Conservation (phyloP, 768 basidiomycete genomes). For the Pisolithus sp. region DNA sequence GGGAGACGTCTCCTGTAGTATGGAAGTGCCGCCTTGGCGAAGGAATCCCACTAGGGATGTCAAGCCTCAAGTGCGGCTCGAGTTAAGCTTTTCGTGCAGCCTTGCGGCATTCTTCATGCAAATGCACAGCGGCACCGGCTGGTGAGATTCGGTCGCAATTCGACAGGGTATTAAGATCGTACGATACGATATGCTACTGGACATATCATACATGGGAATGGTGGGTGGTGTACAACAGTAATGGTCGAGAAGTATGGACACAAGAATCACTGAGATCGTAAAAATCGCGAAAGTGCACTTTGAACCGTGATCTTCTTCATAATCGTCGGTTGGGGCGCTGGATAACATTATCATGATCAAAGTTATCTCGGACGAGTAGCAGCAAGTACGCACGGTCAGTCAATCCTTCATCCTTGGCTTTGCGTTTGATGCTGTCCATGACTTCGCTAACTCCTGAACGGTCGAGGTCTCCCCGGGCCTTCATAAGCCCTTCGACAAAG, state of each 20-base stretch:
- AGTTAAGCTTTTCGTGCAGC: no score
- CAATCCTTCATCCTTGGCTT: conserved; percentile 83
- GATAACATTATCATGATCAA: conserved; percentile 3
- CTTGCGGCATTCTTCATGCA: no score
- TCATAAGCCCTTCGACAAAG: conserved; percentile 89
- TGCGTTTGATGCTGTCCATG: conserved; percentile 89
- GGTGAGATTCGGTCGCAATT: no score
- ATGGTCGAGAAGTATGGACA: not conserved
- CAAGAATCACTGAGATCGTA: conserved; percentile 35
- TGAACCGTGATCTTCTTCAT: conserved; percentile 87
- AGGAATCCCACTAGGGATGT: no score
- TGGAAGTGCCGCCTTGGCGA: no score
- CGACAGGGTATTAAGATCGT: no score
- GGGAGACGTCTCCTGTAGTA: no score
- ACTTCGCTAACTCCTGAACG: conserved; percentile 82
- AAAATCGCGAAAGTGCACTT: conserved; percentile 68
- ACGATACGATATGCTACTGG: no score
- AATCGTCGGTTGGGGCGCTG: conserved; percentile 78
- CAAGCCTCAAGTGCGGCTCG: no score
- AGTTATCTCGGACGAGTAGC: not conserved
- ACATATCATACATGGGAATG: no score
- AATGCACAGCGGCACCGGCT: no score
- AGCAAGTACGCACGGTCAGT: conserved; percentile 60
- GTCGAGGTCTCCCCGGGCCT: conserved; percentile 84
- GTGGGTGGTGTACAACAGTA: conserved; percentile 1